A percentile compares a stretch with the other conserved stretches of the same genome.
Evolutionary conservation across 768 basidiomycete genomes (phyloP).

Genomic region (Mycena albidolilacea): DNA sequence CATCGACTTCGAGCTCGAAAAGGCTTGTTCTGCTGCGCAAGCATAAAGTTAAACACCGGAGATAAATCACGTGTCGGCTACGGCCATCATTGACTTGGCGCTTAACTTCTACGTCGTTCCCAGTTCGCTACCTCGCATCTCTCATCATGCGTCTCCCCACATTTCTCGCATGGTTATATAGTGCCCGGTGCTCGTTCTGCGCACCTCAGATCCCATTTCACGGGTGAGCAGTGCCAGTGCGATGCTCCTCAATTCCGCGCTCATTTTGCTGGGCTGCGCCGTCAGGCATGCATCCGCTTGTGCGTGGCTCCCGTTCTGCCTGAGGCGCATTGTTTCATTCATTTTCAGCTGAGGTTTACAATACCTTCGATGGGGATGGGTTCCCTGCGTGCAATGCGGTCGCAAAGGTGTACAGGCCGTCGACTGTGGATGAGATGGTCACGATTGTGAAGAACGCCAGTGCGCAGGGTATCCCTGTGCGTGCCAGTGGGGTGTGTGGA

Average conservation of each 20-base stretch:
- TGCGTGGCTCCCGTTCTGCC: background rate
- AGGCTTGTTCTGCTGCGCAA: no score
- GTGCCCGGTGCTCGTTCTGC: background rate
- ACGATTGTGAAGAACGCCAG: slow-evolving; percentile 52
- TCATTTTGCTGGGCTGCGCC: slow-evolving; percentile 7
- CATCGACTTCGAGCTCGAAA: no score
- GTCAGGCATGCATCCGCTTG: background rate
- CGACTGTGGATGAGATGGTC: slow-evolving; percentile 50
- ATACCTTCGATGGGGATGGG: slow-evolving; percentile 54
- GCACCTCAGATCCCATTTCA: background rate
- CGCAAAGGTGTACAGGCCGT: slow-evolving; percentile 49
- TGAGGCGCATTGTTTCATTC: background rate
- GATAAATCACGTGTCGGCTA: no score
- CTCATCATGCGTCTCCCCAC: slow-evolving; percentile 42
- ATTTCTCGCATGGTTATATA: slow-evolving; percentile 32
- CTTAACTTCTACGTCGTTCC: no score
- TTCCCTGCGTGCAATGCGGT: slow-evolving; percentile 54
- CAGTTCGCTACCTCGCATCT: background rate
- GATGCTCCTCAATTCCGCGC: slow-evolving; percentile 10
- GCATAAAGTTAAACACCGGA: no score
- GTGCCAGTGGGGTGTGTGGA: slow-evolving; percentile 52
- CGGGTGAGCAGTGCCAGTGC: background rate
- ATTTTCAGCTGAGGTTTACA: slow-evolving; percentile 45
- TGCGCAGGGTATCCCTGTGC: slow-evolving; percentile 46
- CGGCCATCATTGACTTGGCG: background rate